These are phyloP conservation scores for Suhomyces taliae DNA, from an alignment of 1,139 yeast species.

Conservation along the genomic window DNA sequence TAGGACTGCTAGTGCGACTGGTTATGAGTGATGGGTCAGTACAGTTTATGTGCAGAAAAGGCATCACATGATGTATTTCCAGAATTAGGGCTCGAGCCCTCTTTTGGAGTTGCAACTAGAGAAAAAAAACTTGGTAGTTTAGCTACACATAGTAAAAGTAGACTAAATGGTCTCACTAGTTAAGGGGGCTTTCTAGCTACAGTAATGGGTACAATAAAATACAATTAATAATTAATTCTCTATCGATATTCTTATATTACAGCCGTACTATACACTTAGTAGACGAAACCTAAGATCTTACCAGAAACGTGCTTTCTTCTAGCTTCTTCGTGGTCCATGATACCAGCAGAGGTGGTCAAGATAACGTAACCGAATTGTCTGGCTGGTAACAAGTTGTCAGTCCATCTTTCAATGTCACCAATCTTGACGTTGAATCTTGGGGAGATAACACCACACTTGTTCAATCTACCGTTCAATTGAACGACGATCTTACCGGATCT, in stretches of 20 bases:
- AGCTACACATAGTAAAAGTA: no score
- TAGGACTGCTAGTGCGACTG: no score
- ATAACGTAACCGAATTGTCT: slow-evolving; percentile 98
- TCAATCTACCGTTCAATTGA: slow-evolving; percentile 95
- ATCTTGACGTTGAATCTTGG: slow-evolving; percentile 98
- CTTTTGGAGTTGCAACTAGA: no score
- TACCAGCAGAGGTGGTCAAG: slow-evolving; percentile 98
- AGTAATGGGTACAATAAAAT: neutral
- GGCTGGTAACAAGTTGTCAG: slow-evolving; percentile 95
- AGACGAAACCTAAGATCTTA: slow-evolving; percentile 94
- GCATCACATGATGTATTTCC: no score
- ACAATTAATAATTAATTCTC: neutral
- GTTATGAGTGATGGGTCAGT: no score
- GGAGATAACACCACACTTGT: slow-evolving; percentile 97
- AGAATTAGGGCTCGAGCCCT: slow-evolving; percentile 2
- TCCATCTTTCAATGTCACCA: slow-evolving; percentile 95
- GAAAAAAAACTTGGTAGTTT: no score
- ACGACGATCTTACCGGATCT: slow-evolving; percentile 98
- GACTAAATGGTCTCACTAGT: no score
- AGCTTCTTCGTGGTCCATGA: slow-evolving; percentile 99
- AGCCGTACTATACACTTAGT: slow-evolving; percentile 30
- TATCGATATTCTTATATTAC: slow-evolving; percentile 10
- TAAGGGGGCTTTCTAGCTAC: no score
- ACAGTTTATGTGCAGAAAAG: no score
- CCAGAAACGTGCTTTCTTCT: slow-evolving; percentile 99